A percentile compares a stretch with the other conserved stretches of the same genome.
Conservation (phyloP, 1,284 basidiomycete genomes). For the Dichomitus squalens region DNA sequence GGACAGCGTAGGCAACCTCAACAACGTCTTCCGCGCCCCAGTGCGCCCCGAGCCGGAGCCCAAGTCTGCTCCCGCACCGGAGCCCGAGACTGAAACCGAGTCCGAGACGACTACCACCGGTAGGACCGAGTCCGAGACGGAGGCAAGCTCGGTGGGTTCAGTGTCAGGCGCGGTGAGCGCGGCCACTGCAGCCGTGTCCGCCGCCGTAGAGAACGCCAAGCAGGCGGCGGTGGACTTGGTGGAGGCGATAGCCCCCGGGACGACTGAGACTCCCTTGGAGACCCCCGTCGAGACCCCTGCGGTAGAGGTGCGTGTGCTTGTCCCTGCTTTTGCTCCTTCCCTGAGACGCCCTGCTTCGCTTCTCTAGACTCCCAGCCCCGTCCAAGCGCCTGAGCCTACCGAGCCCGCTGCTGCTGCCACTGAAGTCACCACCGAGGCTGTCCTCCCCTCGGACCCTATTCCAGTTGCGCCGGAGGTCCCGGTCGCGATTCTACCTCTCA, state of each 20-base stretch:
- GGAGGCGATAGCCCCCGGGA: constrained; percentile 31
- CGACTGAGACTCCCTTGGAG: no score
- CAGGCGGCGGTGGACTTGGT: constrained; percentile 30
- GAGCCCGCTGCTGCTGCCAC: constrained; percentile 1
- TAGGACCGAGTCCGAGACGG: neutral
- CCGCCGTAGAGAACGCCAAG: constrained; percentile 26
- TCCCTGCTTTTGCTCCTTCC: neutral
- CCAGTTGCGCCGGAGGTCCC: constrained; percentile 21
- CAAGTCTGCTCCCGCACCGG: constrained; percentile 13
- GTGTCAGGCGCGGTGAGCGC: no score
- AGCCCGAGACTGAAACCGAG: constrained; percentile 9
- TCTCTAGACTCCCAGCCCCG: neutral
- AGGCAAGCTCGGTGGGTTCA: constrained; percentile 1
- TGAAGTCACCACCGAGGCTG: constrained; percentile 9
- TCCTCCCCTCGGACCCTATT: constrained; percentile 19
- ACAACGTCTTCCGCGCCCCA: constrained; percentile 71
- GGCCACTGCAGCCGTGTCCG: neutral
- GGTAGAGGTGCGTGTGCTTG: constrained; percentile 8
- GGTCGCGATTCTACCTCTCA: constrained; percentile 20
- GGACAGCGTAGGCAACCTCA: constrained; percentile 67
- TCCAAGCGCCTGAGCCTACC: constrained; percentile 6
- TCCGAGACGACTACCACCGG: neutral
- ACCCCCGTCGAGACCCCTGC: constrained; percentile 19
- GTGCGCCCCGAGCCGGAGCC: constrained; percentile 36
- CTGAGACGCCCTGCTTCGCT: neutral